Conservation (phyloP, 2,329 filamentous ascomycete genomes). For the Aspergillus sp. region DNA sequence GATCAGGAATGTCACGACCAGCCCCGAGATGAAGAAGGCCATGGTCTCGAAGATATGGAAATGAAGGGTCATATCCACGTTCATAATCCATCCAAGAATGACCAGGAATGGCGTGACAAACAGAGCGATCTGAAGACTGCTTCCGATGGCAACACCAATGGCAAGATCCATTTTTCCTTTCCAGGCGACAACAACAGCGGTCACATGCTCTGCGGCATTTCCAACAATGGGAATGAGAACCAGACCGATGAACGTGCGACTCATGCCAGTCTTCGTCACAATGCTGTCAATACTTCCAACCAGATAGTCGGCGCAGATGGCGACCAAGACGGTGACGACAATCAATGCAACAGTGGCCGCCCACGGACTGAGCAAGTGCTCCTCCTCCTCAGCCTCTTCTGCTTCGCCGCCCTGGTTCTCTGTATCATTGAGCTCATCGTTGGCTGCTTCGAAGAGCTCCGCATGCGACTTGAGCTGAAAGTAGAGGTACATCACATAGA, state of each 20-base stretch:
- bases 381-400: constrained; percentile 49
- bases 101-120: constrained; percentile 80
- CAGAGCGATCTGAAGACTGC: constrained; percentile 79
- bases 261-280: constrained; percentile 69
- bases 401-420: constrained; percentile 29
- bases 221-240: constrained; percentile 82
- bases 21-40: constrained; percentile 72
- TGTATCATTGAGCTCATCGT: constrained; percentile 42
- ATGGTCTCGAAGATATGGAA: constrained; percentile 82
- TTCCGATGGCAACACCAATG: constrained; percentile 79
- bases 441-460: constrained; percentile 64
- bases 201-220: constrained; percentile 80
- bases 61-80: constrained; percentile 72
- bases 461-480: constrained; percentile 79
- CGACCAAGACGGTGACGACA: constrained; percentile 68
- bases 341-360: constrained; percentile 69
- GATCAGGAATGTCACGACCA: constrained; percentile 73
- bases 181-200: constrained; percentile 74
- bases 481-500: constrained; percentile 75
- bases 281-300: constrained; percentile 75
- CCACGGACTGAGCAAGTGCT: constrained; percentile 61
- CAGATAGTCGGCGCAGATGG: constrained; percentile 74
- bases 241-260: constrained; percentile 78
- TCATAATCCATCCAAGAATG: constrained; percentile 76
- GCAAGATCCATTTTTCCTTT: constrained; percentile 70